A percentile compares a stretch with the other conserved stretches of the same genome.
Evolutionary conservation across 106 monocot species (phyloP).

Genomic region (Dendrobium officinale): DNA sequence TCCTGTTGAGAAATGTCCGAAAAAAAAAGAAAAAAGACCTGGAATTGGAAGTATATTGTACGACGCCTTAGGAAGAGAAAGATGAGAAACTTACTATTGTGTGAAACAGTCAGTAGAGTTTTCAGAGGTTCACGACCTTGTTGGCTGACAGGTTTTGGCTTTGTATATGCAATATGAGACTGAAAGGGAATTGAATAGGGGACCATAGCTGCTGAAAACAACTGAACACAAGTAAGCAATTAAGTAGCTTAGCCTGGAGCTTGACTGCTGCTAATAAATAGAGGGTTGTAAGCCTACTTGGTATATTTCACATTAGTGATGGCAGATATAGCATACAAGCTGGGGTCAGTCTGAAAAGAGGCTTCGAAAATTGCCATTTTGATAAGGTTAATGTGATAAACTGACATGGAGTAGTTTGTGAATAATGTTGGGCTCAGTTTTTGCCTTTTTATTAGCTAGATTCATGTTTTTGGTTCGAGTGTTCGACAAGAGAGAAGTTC

Average conservation of each 20-base stretch:
- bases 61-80: no score
- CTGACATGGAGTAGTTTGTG: not conserved
- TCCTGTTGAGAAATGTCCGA: no score
- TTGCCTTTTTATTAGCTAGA: not conserved
- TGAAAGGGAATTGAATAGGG: not conserved
- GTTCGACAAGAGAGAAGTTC: not conserved
- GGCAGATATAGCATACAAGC: not conserved
- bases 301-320: not conserved
- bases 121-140: not conserved
- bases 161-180: not conserved
- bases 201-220: not conserved
- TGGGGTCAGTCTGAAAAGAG: not conserved
- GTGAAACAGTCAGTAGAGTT: no score
- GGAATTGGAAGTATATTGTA: not conserved
- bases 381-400: not conserved
- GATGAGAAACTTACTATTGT: not conserved
- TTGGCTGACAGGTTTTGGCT: not conserved
- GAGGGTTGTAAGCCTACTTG: not conserved
- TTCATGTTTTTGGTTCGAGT: not conserved
- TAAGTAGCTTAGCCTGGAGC: not conserved
- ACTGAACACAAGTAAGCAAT: not conserved
- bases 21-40: no score
- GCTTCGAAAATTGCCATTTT: not conserved
- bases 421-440: not conserved
- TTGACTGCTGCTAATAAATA: not conserved